Evolutionary conservation across 805 yeast species (phyloP).

Genomic region (Maudiozyma bulderi): DNA sequence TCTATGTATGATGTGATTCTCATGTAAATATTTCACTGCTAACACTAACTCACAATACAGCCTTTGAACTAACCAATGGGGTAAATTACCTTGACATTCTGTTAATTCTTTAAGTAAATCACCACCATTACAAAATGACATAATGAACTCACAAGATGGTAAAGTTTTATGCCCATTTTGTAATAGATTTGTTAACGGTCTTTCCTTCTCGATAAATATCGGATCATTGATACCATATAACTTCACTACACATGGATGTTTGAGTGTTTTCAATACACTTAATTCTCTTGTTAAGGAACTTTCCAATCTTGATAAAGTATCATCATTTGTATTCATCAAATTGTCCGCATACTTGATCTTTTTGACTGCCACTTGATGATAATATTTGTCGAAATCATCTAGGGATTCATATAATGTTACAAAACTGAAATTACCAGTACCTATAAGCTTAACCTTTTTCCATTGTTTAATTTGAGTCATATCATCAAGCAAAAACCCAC

Average conservation of each 20-base stretch:
- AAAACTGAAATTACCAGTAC: constrained; percentile 60
- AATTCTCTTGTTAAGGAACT: constrained; percentile 65
- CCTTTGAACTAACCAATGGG: constrained; percentile 44
- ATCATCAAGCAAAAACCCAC: constrained; percentile 14
- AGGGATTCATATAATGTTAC: constrained; percentile 42
- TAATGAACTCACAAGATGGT: constrained; percentile 41
- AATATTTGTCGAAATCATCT: constrained; percentile 9
- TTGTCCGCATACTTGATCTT: constrained; percentile 37
- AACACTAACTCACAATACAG: constrained; percentile 60
- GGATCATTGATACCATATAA: constrained; percentile 40
- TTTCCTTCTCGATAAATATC: constrained; percentile 14
- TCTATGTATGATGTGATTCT: constrained; percentile 65
- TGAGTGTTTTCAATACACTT: constrained; percentile 44
- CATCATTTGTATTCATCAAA: constrained; percentile 30
- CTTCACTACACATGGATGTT: constrained; percentile 63
- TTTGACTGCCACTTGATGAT: constrained; percentile 56
- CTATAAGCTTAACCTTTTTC: constrained; percentile 38
- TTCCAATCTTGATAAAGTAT: constrained; percentile 44
- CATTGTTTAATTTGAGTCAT: constrained; percentile 20
- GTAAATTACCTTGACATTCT: constrained; percentile 30
- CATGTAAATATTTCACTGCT: constrained; percentile 68
- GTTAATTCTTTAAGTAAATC: constrained; percentile 63
- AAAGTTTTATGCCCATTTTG: constrained; percentile 19
- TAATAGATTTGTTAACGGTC: constrained; percentile 24
- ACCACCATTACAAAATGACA: constrained; percentile 79